Evolutionary conservation across 2,329 filamentous ascomycete species (phyloP).

Genomic region (Hypoxylon sp.): DNA sequence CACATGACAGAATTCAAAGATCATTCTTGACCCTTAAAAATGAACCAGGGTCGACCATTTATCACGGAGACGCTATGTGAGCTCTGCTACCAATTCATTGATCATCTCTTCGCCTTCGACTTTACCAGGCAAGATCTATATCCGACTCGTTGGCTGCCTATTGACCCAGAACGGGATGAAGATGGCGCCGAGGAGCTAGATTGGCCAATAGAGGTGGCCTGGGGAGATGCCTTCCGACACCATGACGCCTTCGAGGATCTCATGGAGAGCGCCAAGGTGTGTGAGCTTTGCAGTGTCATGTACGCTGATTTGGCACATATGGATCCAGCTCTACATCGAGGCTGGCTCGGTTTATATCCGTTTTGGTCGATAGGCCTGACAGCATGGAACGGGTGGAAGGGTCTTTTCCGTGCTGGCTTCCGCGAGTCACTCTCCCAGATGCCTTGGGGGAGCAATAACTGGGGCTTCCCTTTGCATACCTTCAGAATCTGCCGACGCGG

Average conservation of each 20-base stretch:
- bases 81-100: conserved; percentile 35
- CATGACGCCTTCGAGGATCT: conserved; percentile 32
- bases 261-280: conserved; percentile 30
- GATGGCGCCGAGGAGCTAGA: not conserved
- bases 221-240: conserved; percentile 36
- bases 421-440: conserved; percentile 24
- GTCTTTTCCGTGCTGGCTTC: conserved; percentile 43
- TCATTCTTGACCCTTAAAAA: not conserved
- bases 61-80: conserved; percentile 33
- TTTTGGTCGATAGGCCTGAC: conserved; percentile 24
- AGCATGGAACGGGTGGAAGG: conserved; percentile 33
- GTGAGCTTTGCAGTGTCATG: conserved; percentile 39
- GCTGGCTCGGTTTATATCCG: conserved; percentile 43
- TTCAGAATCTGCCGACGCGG: conserved; percentile 35
- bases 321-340: conserved; percentile 23
- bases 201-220: conserved; percentile 11
- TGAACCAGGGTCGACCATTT: conserved; percentile 11
- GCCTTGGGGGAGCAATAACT: conserved; percentile 33
- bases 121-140: conserved; percentile 23
- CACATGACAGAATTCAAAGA: no score
- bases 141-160: conserved; percentile 21
- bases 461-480: conserved; percentile 35
- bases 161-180: conserved; percentile 11
- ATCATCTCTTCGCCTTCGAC: conserved; percentile 28
- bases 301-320: conserved; percentile 30